Evolutionary conservation across 192 early-diverging fungal species (phyloP), one percentile per base, ranked within the genome.

Genomic region (Irineochytrium annulatum): DNA sequence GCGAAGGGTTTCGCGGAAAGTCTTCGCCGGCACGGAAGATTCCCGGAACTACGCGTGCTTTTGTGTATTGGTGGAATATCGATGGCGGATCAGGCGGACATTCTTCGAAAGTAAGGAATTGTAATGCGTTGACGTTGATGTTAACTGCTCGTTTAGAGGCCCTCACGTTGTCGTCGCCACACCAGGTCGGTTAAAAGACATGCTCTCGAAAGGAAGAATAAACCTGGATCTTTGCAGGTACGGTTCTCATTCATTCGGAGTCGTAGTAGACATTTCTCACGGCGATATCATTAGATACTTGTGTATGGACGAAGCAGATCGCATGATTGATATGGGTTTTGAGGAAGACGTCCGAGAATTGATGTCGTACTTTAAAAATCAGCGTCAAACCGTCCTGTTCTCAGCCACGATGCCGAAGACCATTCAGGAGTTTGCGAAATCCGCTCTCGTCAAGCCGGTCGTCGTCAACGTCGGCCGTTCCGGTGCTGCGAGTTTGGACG

Each of bases 251-350:
- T 26, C n/a, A n/a, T n/a, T n/a, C n/a, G n/a, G n/a, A n/a, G n/a
- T n/a, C n/a, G n/a, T n/a, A n/a, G n/a, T n/a, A n/a, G n/a, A n/a
- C n/a, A n/a, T n/a, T n/a, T n/a, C n/a, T n/a, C n/a, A n/a, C n/a
- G n/a, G n/a, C n/a, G n/a, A n/a, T n/a, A n/a, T n/a, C n/a, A n/a
- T n/a, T 22, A 78, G 75, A 55, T 84, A 70, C 63, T 70, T 98
- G 65, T 94, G 93, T 61, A 84, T 97, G 85, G 95, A 98, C 72
- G 95, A 98, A 71, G 95, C 95, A 13, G 95, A 98, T 84, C 80
- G 95, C 16, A 98, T 98, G 95, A 86, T 98, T 52, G 95, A 98
- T 67, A 89, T 95, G 85, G 94, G 94, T 32, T 98, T 98, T 65
- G 95, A 97, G 53, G 95, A 98, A 30, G 95, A 97, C 67, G 89